Conservation (phyloP, 495 filamentous ascomycete species). For the Astrocystis sublimbata region DNA sequence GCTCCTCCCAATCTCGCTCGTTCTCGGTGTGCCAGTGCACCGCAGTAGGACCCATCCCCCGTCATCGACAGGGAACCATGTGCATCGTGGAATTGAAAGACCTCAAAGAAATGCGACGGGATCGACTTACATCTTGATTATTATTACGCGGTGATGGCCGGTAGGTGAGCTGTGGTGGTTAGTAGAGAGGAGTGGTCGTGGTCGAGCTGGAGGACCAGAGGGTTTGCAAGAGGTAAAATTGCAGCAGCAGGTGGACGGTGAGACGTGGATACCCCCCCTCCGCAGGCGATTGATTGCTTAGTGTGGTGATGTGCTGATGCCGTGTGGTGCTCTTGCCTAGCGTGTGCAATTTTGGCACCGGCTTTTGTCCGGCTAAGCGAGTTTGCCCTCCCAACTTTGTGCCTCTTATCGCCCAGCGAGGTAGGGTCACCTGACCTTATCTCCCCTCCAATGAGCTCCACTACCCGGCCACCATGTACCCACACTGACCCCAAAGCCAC, state of each 20-base stretch:
- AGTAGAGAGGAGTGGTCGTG: slow-evolving; percentile 33
- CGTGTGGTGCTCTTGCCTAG: slow-evolving; percentile 15
- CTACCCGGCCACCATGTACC: slow-evolving; percentile 17
- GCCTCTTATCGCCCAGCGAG: neutral
- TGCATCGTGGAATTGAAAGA: neutral
- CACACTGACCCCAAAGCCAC: neutral
- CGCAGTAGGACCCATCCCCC: too few relatives aligned
- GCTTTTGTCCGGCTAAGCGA: slow-evolving; percentile 35
- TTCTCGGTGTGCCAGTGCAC: neutral
- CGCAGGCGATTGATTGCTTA: slow-evolving; percentile 9
- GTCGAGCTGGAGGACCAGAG: slow-evolving; percentile 14
- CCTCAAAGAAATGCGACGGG: neutral
- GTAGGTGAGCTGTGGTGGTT: slow-evolving; percentile 33
- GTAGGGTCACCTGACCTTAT: slow-evolving; percentile 30
- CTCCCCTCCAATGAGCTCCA: neutral
- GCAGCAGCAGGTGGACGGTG: neutral
- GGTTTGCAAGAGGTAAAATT: slow-evolving; percentile 19
- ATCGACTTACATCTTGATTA: slow-evolving; percentile 40
- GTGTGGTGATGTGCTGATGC: slow-evolving; percentile 21
- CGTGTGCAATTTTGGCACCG: slow-evolving; percentile 32
- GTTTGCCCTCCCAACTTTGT: slow-evolving; percentile 13
- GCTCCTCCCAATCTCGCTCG: neutral
- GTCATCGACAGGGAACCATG: neutral
- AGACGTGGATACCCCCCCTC: slow-evolving; percentile 25
- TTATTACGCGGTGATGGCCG: slow-evolving; percentile 31